Evolutionary conservation across 2,329 filamentous ascomycete species (phyloP).

Genomic region (Venturia pyrina): DNA sequence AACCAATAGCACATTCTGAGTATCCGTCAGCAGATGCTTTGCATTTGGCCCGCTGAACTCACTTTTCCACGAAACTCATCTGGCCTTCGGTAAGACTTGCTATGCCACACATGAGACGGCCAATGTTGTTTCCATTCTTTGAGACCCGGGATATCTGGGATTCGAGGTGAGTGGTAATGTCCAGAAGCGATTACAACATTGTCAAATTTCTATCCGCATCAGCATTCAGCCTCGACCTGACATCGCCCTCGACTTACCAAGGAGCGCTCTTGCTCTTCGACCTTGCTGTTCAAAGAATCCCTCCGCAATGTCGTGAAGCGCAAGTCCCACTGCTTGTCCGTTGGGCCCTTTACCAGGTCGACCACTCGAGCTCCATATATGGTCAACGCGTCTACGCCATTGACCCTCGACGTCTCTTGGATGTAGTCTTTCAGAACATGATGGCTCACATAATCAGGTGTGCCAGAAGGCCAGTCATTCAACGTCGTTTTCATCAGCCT

Average conservation of each 20-base stretch:
- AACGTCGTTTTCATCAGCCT: constrained; percentile 39
- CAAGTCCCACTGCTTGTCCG: constrained; percentile 40
- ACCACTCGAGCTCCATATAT: constrained; percentile 52
- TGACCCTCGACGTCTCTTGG: constrained; percentile 43
- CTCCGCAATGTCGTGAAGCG: constrained; percentile 35
- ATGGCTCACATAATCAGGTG: constrained; percentile 50
- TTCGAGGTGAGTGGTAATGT: constrained; percentile 37
- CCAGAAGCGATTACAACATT: constrained; percentile 39
- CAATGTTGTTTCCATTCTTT: constrained; percentile 28
- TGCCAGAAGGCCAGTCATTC: constrained; percentile 48
- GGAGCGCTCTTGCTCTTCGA: constrained; percentile 14
- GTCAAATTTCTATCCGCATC: constrained; percentile 44
- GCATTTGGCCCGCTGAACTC: constrained; percentile 70
- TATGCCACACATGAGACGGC: constrained; percentile 38
- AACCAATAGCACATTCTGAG: constrained; percentile 52
- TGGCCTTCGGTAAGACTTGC: constrained; percentile 67
- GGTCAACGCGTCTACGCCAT: constrained; percentile 41
- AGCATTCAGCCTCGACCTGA: constrained; percentile 27
- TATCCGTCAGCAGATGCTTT: constrained; percentile 57
- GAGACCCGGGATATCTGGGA: constrained; percentile 33
- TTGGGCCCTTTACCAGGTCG: constrained; percentile 33
- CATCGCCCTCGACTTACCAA: constrained; percentile 30
- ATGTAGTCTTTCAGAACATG: constrained; percentile 49
- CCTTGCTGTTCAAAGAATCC: constrained; percentile 14
- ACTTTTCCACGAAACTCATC: constrained; percentile 56